phyloP scores from a whole-genome alignment of 495 filamentous ascomycete species.

The Filosporella fistucella region DNA sequence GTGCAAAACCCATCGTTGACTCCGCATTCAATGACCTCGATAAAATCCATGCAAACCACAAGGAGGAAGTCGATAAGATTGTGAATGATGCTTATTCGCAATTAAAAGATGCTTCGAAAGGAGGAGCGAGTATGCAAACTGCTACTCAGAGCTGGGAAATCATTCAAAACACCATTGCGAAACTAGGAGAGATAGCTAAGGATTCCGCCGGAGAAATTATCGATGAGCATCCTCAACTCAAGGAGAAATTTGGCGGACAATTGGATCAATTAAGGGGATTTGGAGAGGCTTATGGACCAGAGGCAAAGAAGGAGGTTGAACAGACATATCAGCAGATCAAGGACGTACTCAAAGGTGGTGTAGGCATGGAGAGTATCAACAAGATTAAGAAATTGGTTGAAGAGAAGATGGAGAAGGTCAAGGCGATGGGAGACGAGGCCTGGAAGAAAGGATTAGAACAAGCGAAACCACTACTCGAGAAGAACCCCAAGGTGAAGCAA shows the following conservation, averaged over 20 bases:
- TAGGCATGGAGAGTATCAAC: constrained; percentile 40
- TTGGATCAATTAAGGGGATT: constrained; percentile 58
- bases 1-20: constrained; percentile 56
- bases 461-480: constrained; percentile 57
- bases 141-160: constrained; percentile 47
- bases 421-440: constrained; percentile 56
- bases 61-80: constrained; percentile 57
- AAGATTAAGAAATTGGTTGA: constrained; percentile 57
- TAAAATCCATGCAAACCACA: constrained; percentile 50
- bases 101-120: constrained; percentile 43
- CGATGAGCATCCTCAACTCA: constrained; percentile 60
- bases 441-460: constrained; percentile 61
- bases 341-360: constrained; percentile 47
- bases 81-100: constrained; percentile 55
- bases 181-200: constrained; percentile 47
- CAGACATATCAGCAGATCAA: constrained; percentile 57
- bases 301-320: constrained; percentile 64
- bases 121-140: constrained; percentile 46
- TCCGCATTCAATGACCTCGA: constrained; percentile 59
- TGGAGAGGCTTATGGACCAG: constrained; percentile 58
- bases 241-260: constrained; percentile 61
- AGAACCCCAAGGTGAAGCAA: constrained; percentile 61
- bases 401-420: constrained; percentile 57
- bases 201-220: constrained; percentile 53
- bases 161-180: constrained; percentile 44